Conservation (phyloP, 163 green algal genomes). For the Chlamydomonas reinhardtii region DNA sequence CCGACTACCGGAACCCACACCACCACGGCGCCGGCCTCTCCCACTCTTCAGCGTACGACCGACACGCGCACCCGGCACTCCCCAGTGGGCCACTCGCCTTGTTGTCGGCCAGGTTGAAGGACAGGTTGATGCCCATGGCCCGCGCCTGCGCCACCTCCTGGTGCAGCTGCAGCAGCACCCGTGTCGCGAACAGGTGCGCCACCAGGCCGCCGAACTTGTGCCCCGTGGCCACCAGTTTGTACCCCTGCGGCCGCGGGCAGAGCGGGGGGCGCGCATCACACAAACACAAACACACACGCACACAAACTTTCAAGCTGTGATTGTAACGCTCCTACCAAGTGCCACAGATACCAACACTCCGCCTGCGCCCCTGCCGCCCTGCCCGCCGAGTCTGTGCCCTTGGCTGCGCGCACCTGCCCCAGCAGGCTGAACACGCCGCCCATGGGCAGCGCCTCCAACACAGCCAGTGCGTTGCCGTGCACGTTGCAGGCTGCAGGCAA, state of each 20-base stretch:
- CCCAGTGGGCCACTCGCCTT: no score
- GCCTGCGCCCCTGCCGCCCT: constrained; percentile 24
- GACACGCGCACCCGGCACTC: no score
- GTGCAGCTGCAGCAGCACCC: constrained; percentile 52
- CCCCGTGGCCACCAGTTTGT: constrained; percentile 46
- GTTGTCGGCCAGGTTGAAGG: constrained; percentile 26
- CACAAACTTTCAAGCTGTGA: no score
- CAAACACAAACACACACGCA: no score
- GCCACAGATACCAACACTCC: no score
- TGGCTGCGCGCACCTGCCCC: constrained; percentile 42
- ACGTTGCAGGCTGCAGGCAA: constrained; percentile 17
- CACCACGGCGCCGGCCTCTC: no score
- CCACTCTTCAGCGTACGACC: no score
- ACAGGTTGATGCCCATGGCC: constrained; percentile 54
- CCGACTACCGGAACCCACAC: no score
- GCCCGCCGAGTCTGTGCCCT: no score
- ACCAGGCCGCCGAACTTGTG: constrained; percentile 50
- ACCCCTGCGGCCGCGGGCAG: neutral
- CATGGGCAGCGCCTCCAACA: constrained; percentile 30
- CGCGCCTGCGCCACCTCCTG: constrained; percentile 44
- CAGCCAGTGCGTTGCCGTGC: constrained; percentile 32
- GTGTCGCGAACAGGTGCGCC: constrained; percentile 43
- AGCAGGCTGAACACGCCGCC: constrained; percentile 34
- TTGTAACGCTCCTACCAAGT: no score
- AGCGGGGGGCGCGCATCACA: no score